Evolutionary conservation across 192 early-diverging fungal species (phyloP), one percentile per base, ranked within the genome.

Genomic region (Coemansia sp.): DNA sequence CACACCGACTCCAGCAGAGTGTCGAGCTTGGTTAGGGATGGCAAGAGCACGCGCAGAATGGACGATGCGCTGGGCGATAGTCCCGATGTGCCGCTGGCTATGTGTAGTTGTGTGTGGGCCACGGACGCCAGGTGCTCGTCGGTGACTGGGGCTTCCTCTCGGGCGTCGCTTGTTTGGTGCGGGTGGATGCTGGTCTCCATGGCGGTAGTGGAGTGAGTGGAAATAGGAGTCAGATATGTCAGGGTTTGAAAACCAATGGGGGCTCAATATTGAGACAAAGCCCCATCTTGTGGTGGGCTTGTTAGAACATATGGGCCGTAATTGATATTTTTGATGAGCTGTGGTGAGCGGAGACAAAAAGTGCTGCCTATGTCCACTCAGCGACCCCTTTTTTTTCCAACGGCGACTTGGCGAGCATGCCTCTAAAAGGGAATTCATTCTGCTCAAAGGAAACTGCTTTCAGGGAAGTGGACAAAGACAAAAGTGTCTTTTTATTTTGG

Each of bases 41-140:
- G 79, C 7, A 82, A 20, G 13, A 82, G 62, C 25, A 82, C 75
- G 3, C 63, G 79, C n/a, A 82, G 52, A 57, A 82, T 82, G 14
- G 79, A 73, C 12, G 74, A 42, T 0, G 79, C 79, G 20, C 66
- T 65, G 1, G 65, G 62, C 20, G 66, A 48, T 16, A 65, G 53
- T 10, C 48, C 52, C 10, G 18, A 18, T 5, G 59, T 41, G 14
- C 39, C 36, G 13, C 28, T 39, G 18, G 10, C 31, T 7, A 65
- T 38, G 18, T 33, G 45, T 10, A 65, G 53, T 18, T 65, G 64
- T 0, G 53, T 31, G 28, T 39, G 36, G 1, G 55, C 53, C 13
- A 65, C 28, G 7, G 53, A 38, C 18, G 64, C 64, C 20, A 65
- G n/a, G 8, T 31, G 47, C 2, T 36, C 38, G 36, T 65, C 64